Percentiles rank a stretch among this genome's conserved stretches.
These are phyloP conservation scores for Phycomyces blakesleeanus DNA, from an alignment of 192 early-diverging fungal genomes.

Conservation along the genomic window DNA sequence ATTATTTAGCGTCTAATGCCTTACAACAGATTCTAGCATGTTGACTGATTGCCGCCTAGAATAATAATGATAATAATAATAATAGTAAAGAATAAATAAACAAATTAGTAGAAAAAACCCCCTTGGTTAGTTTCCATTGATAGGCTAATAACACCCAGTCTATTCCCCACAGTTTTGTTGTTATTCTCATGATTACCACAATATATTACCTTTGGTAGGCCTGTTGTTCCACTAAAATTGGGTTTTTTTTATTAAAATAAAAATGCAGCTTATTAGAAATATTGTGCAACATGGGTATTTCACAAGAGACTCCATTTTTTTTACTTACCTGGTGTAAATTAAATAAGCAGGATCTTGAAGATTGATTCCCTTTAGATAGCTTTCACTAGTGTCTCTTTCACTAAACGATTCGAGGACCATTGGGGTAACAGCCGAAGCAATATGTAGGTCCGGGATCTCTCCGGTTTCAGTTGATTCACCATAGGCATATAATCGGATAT, in stretches of 20 bases:
- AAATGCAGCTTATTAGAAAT: too few relatives aligned
- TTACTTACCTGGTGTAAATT: constrained; percentile 33
- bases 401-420: constrained; percentile 27
- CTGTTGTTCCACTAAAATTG: constrained; percentile 56
- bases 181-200: neutral
- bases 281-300: neutral
- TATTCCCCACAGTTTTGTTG: neutral
- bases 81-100: too few relatives aligned
- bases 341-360: constrained; percentile 35
- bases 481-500: constrained; percentile 24
- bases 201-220: constrained; percentile 47
- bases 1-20: constrained; percentile 11
- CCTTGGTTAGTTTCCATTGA: too few relatives aligned
- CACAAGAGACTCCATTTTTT: constrained; percentile 15
- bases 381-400: constrained; percentile 24
- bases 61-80: too few relatives aligned
- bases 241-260: constrained; percentile 36
- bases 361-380: constrained; percentile 17
- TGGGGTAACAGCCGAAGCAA: constrained; percentile 30
- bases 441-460: constrained; percentile 14
- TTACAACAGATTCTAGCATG: constrained; percentile 40
- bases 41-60: constrained; percentile 43
- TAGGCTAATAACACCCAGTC: too few relatives aligned
- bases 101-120: too few relatives aligned
- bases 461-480: constrained; percentile 21